Conservation (phyloP, 306 rosid genomes). For the Prosopis cineraria region DNA sequence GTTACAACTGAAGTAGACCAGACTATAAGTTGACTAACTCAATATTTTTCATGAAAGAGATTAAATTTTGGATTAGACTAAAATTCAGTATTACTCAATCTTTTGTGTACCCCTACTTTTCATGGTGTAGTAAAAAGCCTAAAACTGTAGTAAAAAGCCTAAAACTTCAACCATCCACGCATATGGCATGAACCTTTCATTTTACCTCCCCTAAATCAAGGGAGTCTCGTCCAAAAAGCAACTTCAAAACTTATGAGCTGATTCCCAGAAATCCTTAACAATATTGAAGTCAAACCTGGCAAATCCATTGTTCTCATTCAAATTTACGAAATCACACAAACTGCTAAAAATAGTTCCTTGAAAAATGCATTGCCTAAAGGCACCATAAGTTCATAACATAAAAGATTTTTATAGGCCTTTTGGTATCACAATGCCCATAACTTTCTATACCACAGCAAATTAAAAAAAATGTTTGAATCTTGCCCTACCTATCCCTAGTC, state of each 20-base stretch:
- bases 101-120: too few species aligned
- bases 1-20: too few species aligned
- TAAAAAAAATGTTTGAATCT: neutral
- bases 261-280: neutral
- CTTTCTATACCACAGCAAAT: neutral
- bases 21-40: too few species aligned
- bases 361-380: neutral
- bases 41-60: too few species aligned
- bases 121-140: too few species aligned
- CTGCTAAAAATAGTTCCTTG: neutral
- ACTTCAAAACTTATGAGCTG: neutral
- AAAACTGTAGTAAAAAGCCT: too few species aligned
- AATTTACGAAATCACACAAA: neutral
- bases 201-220: too few species aligned
- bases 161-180: too few species aligned
- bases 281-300: neutral
- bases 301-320: neutral
- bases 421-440: neutral
- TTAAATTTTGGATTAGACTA: too few species aligned
- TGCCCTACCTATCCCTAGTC: neutral
- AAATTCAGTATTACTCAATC: too few species aligned
- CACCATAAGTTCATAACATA: neutral
- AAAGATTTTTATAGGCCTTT: neutral
- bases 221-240: neutral
- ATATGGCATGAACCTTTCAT: too few species aligned